Evolutionary conservation across 805 yeast species (phyloP).

Genomic region (Saturnispora galanensis): DNA sequence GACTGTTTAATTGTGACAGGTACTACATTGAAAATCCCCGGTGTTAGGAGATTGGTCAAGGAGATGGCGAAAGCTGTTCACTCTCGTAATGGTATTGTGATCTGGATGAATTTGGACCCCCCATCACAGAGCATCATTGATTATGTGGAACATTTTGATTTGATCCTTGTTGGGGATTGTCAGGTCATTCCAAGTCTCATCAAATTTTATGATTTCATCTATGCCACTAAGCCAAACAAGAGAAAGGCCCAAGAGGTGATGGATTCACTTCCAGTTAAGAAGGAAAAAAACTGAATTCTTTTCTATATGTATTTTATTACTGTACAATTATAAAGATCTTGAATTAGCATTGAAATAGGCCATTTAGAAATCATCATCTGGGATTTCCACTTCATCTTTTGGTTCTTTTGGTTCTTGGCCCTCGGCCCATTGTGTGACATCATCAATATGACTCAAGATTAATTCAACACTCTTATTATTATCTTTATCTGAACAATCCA

Average conservation of each 20-base stretch:
- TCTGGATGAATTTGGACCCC: constrained; percentile 52
- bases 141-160: constrained; percentile 43
- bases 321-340: background rate
- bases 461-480: constrained; percentile 67
- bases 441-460: constrained; percentile 87
- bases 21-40: constrained; percentile 75
- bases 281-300: background rate
- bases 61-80: constrained; percentile 52
- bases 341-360: no score
- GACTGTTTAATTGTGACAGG: constrained; percentile 79
- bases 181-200: constrained; percentile 38
- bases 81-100: constrained; percentile 45
- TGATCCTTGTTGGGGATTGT: constrained; percentile 57
- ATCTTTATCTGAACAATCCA: constrained; percentile 54
- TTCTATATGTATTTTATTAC: background rate
- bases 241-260: background rate
- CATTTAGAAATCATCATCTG: constrained; percentile 33
- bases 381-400: constrained; percentile 59
- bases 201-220: constrained; percentile 16
- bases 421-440: constrained; percentile 96
- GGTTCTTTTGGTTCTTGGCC: constrained; percentile 96
- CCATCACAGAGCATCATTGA: constrained; percentile 43
- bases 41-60: constrained; percentile 51
- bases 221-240: constrained; percentile 13
- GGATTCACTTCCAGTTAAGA: background rate